phyloP scores from a whole-genome alignment of 2,329 filamentous ascomycete genomes.

The Ophioceras dolichostomum region DNA sequence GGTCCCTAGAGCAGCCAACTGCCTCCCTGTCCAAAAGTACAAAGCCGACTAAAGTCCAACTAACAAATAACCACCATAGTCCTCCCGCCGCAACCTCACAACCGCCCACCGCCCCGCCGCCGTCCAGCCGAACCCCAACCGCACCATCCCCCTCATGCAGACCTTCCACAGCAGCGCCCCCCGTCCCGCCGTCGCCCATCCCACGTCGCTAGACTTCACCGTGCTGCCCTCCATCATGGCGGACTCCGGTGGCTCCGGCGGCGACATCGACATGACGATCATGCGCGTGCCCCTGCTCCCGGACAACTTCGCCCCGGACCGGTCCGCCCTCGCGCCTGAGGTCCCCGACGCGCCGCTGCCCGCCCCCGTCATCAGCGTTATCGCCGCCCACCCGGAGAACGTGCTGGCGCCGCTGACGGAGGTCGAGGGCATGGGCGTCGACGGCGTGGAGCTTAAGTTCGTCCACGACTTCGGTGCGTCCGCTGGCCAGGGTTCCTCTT shows the following conservation, averaged over 20 bases:
- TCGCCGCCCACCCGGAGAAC: slow-evolving; percentile 42
- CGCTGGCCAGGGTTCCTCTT: neutral
- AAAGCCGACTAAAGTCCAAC: too few species aligned
- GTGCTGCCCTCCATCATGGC: slow-evolving; percentile 34
- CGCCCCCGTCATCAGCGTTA: slow-evolving; percentile 35
- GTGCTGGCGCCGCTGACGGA: slow-evolving; percentile 41
- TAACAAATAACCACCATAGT: slow-evolving; percentile 10
- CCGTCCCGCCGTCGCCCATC: slow-evolving; percentile 16
- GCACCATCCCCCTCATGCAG: slow-evolving; percentile 48
- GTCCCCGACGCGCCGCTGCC: slow-evolving; percentile 26
- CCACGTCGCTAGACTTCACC: slow-evolving; percentile 35
- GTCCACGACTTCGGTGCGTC: slow-evolving; percentile 22
- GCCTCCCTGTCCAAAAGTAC: too few species aligned
- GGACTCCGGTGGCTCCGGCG: slow-evolving; percentile 10
- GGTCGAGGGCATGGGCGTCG: slow-evolving; percentile 44
- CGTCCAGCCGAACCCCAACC: slow-evolving; percentile 27
- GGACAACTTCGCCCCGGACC: slow-evolving; percentile 39
- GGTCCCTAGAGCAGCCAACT: too few species aligned
- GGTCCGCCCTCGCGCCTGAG: slow-evolving; percentile 27
- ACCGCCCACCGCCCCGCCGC: slow-evolving; percentile 33
- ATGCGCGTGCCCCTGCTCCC: slow-evolving; percentile 48
- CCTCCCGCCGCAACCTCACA: slow-evolving; percentile 26
- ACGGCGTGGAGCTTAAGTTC: slow-evolving; percentile 43
- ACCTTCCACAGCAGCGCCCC: slow-evolving; percentile 46
- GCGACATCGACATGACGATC: slow-evolving; percentile 20